phyloP scores from a whole-genome alignment of 2,329 filamentous ascomycete genomes.

The Nemania diffusa region DNA sequence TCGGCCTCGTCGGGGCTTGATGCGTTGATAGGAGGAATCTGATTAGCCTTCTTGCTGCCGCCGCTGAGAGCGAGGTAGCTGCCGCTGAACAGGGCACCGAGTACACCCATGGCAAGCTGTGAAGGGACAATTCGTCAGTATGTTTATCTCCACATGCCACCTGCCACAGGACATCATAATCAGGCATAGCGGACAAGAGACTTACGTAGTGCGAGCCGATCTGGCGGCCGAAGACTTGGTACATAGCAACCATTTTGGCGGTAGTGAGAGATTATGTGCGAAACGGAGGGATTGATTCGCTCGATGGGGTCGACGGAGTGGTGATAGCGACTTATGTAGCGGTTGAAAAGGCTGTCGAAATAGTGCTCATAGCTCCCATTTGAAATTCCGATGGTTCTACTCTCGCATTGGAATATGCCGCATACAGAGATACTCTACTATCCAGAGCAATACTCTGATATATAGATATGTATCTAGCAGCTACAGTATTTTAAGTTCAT shows the following conservation, averaged over 20 bases:
- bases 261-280: constrained; percentile 44
- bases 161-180: not conserved
- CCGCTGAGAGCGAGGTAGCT: constrained; percentile 58
- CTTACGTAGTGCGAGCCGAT: constrained; percentile 71
- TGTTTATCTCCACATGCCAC: not conserved
- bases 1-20: constrained; percentile 70
- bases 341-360: constrained; percentile 44
- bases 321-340: constrained; percentile 35
- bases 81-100: constrained; percentile 63
- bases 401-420: constrained; percentile 28
- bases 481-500: too few relatives aligned
- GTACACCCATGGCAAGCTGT: constrained; percentile 68
- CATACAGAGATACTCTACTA: constrained; percentile 9
- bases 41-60: constrained; percentile 56
- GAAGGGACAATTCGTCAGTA: constrained; percentile 37
- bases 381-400: constrained; percentile 40
- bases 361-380: constrained; percentile 48
- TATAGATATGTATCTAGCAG: too few relatives aligned
- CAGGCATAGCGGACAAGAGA: constrained; percentile 38
- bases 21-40: constrained; percentile 69
- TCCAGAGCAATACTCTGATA: too few relatives aligned
- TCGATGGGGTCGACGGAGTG: constrained; percentile 40
- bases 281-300: constrained; percentile 34
- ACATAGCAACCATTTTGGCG: constrained; percentile 61
- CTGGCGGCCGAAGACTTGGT: constrained; percentile 68